Base-by-base conservation (phyloP, 2,329 filamentous ascomycete genomes). In the Colletotrichum tofieldiae region DNA sequence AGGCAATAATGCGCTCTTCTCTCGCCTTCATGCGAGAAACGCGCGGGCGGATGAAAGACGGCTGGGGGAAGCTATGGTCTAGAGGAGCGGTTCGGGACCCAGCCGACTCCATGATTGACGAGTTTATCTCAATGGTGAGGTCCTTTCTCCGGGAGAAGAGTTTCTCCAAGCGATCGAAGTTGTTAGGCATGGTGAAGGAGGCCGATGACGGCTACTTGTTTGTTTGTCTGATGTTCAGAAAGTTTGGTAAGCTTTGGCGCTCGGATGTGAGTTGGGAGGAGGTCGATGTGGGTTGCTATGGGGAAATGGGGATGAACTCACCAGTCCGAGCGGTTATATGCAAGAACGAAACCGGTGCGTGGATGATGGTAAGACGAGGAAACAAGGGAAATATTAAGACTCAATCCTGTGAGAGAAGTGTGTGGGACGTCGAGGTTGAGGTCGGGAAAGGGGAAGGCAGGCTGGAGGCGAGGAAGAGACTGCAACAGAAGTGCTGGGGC, bases 1-100 rank as follows among this genome's bases (percentile, higher is more conserved):
- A 41, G 47, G 65, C 64, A 1, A 69, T 41, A 23, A 69, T 74
- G 23, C 75, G 75, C 76, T 87, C 87, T 59, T 90, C 86, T 59
- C 89, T 84, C n/a, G 89, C 88, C 58, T 85, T 80, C 89, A 91
- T 91, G 32, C 87, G 84, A 66, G 82, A 83, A 20, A 85, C 83
- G 47, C 83, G 90, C 35, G 89, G 89, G 56, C 87, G 84, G 73
- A 91, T 88, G 75, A 89, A 91, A 1, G 87, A 88, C 8, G 87
- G 84, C 26, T 83, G 83, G 5, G 87, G 87, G 73, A 89, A 89
- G 61, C 59, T 82, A 79, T 81, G 82, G 62, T 78, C 81, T 32
- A 77, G 63, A 11, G 72, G 62, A 37, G 70, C 69, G 76, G 73
- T 41, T 78, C 77, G 14, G 75, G 71, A 20, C 9, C 47, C 39